Evolutionary conservation across 371 early-diverging fungal species (phyloP).

Genomic region (Mortierella sp.): DNA sequence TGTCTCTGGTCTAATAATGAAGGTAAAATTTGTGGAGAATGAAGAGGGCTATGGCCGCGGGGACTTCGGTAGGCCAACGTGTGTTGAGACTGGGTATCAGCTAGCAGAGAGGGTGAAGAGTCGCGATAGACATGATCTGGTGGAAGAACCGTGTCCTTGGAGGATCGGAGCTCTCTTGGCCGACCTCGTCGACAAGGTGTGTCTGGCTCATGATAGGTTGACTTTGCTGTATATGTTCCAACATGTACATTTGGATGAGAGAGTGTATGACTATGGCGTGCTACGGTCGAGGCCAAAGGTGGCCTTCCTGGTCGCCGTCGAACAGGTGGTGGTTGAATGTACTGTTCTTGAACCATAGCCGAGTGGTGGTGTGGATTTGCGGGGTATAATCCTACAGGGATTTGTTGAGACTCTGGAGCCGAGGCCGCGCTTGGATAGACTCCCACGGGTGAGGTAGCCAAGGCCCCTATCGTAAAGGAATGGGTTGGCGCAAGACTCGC

Average conservation of each 20-base stretch:
- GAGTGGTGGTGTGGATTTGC: constrained; percentile 3
- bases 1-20: too few relatives aligned
- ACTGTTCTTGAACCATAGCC: background rate
- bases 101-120: too few relatives aligned
- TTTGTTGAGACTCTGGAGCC: background rate
- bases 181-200: too few relatives aligned
- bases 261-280: constrained; percentile 26
- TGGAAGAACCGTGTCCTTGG: too few relatives aligned
- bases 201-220: too few relatives aligned
- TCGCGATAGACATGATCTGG: too few relatives aligned
- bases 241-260: constrained; percentile 17
- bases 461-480: constrained; percentile 14
- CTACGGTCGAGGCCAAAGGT: constrained; percentile 8
- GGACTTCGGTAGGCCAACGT: too few relatives aligned
- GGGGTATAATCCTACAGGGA: background rate
- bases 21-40: too few relatives aligned
- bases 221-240: too few relatives aligned
- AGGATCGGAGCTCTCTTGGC: too few relatives aligned
- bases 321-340: constrained; percentile 8
- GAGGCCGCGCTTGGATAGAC: background rate
- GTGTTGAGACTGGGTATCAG: too few relatives aligned
- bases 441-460: background rate
- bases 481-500: constrained; percentile 21
- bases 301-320: constrained; percentile 29
- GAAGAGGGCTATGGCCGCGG: too few relatives aligned